A percentile compares a stretch with the other conserved stretches of the same genome.
Conservation (phyloP, 305 asterid genomes). For the Caryopteris hybrid region DNA sequence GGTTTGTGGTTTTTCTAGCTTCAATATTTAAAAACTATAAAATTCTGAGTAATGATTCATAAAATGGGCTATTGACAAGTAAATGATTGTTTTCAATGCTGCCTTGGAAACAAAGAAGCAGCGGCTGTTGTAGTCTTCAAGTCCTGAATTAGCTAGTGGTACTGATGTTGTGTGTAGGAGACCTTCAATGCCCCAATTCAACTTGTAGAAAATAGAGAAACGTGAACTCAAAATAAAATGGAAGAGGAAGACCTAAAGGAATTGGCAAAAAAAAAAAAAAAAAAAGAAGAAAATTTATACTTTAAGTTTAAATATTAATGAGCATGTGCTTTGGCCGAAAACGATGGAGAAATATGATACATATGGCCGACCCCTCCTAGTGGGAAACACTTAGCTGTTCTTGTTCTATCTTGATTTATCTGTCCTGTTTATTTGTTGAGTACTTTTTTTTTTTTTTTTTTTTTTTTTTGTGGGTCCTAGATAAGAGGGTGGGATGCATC, state of each 20-base stretch:
- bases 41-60: neutral
- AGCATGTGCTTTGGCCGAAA: too few relatives aligned
- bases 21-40: neutral
- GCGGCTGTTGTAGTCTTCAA: neutral
- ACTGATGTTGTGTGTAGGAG: neutral
- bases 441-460: neutral
- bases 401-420: neutral
- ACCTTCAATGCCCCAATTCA: neutral
- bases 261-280: too few relatives aligned
- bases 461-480: too few relatives aligned
- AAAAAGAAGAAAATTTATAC: too few relatives aligned
- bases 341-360: too few relatives aligned
- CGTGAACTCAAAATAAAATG: too few relatives aligned
- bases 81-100: neutral
- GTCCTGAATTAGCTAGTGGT: neutral
- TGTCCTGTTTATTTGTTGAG: neutral
- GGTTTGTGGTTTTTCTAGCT: neutral
- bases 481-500: slow-evolving; percentile 50
- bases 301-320: too few relatives aligned
- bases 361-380: neutral
- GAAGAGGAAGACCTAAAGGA: too few relatives aligned
- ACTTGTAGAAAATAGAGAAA: too few relatives aligned
- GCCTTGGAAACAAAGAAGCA: neutral
- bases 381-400: neutral
- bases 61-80: neutral